Percentiles rank a stretch among this genome's conserved stretches.
Evolutionary conservation across 2,329 filamentous ascomycete genomes (phyloP).

Genomic region (Aspergillus sp.): DNA sequence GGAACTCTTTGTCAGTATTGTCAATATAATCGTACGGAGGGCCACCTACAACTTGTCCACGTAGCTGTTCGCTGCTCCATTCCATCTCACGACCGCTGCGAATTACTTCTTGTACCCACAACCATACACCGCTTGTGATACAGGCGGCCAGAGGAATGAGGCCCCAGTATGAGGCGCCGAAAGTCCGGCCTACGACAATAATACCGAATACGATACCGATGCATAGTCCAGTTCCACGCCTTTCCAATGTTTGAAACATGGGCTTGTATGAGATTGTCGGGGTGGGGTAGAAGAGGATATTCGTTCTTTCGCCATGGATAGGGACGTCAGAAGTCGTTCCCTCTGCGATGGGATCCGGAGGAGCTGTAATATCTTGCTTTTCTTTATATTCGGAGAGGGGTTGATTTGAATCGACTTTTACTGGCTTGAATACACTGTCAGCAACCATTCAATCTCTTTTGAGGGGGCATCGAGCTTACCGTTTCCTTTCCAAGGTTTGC

Average conservation of each 20-base stretch:
- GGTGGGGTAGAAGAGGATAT: slow-evolving; percentile 93
- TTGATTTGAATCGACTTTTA: slow-evolving; percentile 73
- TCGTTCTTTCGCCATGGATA: slow-evolving; percentile 95
- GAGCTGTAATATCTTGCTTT: slow-evolving; percentile 86
- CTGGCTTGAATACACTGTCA: slow-evolving; percentile 48
- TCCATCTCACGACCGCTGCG: slow-evolving; percentile 80
- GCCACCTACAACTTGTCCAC: slow-evolving; percentile 71
- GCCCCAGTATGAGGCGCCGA: slow-evolving; percentile 77
- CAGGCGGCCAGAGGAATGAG: slow-evolving; percentile 74
- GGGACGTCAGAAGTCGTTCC: slow-evolving; percentile 91
- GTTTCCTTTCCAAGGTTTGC: slow-evolving; percentile 80
- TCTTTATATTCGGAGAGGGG: slow-evolving; percentile 78
- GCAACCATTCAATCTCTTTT: not conserved
- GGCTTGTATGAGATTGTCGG: slow-evolving; percentile 88
- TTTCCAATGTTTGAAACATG: slow-evolving; percentile 78
- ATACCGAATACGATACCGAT: slow-evolving; percentile 73
- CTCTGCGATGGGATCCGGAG: slow-evolving; percentile 80
- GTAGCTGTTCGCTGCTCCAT: slow-evolving; percentile 84
- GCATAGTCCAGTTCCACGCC: slow-evolving; percentile 72
- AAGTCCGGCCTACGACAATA: slow-evolving; percentile 75
- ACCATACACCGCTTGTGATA: slow-evolving; percentile 76
- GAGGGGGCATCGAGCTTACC: slow-evolving; percentile 43
- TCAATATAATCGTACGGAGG: not conserved
- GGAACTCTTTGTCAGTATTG: not conserved
- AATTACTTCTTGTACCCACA: slow-evolving; percentile 89